Evolutionary conservation across 768 basidiomycete species (phyloP).

Genomic region (Asterophora parasitica): DNA sequence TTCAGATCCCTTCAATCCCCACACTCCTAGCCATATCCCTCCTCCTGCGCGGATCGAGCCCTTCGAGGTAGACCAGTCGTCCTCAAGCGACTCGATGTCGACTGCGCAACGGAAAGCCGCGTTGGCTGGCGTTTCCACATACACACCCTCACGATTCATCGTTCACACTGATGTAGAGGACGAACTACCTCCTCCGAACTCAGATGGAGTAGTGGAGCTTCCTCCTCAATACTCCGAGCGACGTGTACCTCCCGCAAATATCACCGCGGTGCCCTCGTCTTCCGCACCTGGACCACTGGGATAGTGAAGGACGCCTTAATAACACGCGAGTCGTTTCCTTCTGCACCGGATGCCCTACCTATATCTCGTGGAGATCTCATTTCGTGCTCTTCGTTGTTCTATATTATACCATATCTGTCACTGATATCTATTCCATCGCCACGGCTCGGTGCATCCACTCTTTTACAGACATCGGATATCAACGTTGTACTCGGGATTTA

Average conservation of each 20-base stretch:
- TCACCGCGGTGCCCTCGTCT: conserved; percentile 6
- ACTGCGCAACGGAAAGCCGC: conserved; percentile 49
- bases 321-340: neutral
- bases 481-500: conserved; percentile 7
- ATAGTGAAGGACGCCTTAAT: neutral
- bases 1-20: conserved; percentile 22
- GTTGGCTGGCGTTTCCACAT: conserved; percentile 40
- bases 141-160: conserved; percentile 52
- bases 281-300: neutral
- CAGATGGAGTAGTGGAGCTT: conserved; percentile 60
- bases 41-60: conserved; percentile 20
- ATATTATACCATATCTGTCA: conserved; percentile 9
- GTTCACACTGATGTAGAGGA: conserved; percentile 71
- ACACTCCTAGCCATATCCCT: conserved; percentile 11
- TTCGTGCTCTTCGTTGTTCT: neutral
- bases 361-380: neutral
- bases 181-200: conserved; percentile 33
- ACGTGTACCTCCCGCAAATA: conserved; percentile 21
- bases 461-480: conserved; percentile 2
- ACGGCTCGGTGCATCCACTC: conserved; percentile 2
- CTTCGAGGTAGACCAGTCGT: conserved; percentile 17
- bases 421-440: conserved; percentile 1
- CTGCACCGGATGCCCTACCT: conserved; percentile 1
- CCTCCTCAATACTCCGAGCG: conserved; percentile 68
- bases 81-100: conserved; percentile 26